Conservation (phyloP, 176 grass and related monocot genomes). For the Guadua angustifolia region DNA sequence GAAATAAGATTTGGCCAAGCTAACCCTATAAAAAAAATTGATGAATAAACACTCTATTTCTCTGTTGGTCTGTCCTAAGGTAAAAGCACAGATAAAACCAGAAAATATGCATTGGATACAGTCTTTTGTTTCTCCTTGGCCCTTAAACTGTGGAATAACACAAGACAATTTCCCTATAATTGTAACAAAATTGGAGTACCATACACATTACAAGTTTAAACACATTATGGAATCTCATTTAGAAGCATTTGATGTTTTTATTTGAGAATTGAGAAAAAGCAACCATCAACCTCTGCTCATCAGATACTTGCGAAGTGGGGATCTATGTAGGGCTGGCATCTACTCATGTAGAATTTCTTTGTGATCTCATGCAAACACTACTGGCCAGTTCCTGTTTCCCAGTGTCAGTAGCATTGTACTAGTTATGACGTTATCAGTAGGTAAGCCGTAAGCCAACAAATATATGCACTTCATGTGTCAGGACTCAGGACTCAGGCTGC, state of each 20-base stretch:
- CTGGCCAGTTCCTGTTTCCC: slow-evolving; percentile 7
- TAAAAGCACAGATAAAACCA: slow-evolving; percentile 9
- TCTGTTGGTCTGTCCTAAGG: slow-evolving; percentile 21
- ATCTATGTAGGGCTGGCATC: not conserved
- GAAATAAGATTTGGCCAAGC: not conserved
- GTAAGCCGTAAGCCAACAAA: slow-evolving; percentile 22
- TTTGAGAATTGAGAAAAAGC: slow-evolving; percentile 11
- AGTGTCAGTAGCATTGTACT: not conserved
- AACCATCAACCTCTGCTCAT: slow-evolving; percentile 25
- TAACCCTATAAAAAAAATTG: not conserved
- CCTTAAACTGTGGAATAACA: not conserved
- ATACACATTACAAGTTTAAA: slow-evolving; percentile 17
- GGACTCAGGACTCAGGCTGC: not conserved
- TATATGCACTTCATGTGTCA: slow-evolving; percentile 25
- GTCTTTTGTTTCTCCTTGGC: not conserved
- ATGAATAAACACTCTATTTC: not conserved
- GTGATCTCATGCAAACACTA: slow-evolving; percentile 10
- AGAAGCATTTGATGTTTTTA: not conserved
- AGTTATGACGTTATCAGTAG: not conserved
- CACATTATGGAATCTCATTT: not conserved
- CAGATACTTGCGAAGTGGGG: slow-evolving; percentile 10
- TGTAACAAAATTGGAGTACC: not conserved
- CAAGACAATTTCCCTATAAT: slow-evolving; percentile 5
- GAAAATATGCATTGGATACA: not conserved
- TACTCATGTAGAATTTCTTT: slow-evolving; percentile 22